Evolutionary conservation across 1,284 basidiomycete genomes (phyloP).

Genomic region (Leccinum subrobustum): DNA sequence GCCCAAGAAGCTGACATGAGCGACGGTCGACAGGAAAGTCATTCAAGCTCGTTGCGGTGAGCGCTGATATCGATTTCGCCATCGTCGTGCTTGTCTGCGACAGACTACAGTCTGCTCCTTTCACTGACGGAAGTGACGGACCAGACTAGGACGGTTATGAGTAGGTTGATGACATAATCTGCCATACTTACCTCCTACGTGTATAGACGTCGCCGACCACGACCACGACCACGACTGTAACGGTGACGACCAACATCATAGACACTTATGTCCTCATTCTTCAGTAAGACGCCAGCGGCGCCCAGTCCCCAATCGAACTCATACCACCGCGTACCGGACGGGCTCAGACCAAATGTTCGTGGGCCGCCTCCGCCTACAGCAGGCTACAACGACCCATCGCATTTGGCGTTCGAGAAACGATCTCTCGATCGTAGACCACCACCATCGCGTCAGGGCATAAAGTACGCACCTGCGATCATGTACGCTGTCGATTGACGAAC

Average conservation of each 20-base stretch:
- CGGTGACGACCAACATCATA: neutral
- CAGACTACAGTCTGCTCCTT: neutral
- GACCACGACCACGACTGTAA: neutral
- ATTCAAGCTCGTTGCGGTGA: constrained; percentile 9
- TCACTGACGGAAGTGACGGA: neutral
- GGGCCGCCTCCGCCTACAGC: constrained; percentile 29
- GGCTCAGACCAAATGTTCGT: constrained; percentile 20
- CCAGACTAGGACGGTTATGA: constrained; percentile 2
- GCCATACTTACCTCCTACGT: neutral
- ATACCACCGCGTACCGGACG: constrained; percentile 49
- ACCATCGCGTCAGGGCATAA: constrained; percentile 39
- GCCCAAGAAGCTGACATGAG: constrained; percentile 65
- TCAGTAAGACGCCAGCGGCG: constrained; percentile 42
- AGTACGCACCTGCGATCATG: constrained; percentile 33
- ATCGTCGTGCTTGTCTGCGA: neutral
- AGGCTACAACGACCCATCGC: constrained; percentile 56
- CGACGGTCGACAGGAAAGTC: constrained; percentile 53
- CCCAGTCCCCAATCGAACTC: constrained; percentile 40
- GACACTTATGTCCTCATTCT: constrained; percentile 44
- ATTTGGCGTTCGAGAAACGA: constrained; percentile 49
- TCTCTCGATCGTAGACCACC: constrained; percentile 43
- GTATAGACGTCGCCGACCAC: neutral
- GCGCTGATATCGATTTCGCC: constrained; percentile 16
- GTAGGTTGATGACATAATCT: constrained; percentile 22
- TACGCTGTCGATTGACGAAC: neutral